Evolutionary conservation across 768 basidiomycete species (phyloP), one percentile per base, ranked within the genome.

Genomic region (Cantharellus cinnabarinus): DNA sequence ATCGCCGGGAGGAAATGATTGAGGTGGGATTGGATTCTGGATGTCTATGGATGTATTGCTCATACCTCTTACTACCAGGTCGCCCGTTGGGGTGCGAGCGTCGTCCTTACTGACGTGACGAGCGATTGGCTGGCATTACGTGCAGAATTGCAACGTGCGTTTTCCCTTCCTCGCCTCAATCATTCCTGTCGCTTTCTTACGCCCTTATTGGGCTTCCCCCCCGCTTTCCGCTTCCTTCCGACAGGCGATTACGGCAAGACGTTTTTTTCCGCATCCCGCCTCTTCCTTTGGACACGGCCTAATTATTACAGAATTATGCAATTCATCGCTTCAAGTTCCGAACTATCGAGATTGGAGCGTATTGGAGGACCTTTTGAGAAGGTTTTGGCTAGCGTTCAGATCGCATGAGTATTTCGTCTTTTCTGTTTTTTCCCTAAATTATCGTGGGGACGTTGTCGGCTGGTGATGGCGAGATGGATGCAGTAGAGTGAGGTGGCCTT

Each of bases 1-100:
- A 99, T 66, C 77, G 82, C 52, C 81, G 81, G 4, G 80, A 79
- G 58, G 81, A 89, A 66, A 89, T 90, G 88, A 85, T 88, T 77
- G 87, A 90, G 79, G 86, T 29, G 20, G 20, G 20, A 29, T 29
- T 29, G 20, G 20, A 29, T 29, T 29, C 20, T 29, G 20, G 20
- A 1, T 29, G 20, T 29, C 20, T 29, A 29, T 29, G 20, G 20
- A 29, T 82, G 38, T 50, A 79, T 69, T 3, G 39, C 56, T 34
- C 51, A 34, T 58, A 35, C 37, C 29, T 48, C 42, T 37, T 58
- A 56, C 50, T 61, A 42, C 53, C 64, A 86, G 84, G 84, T 82
- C 50, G 83, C 81, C 34, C 57, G 61, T 58, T 89, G 88, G 87
- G 82, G 76, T 59, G 84, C 79, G 3, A 76, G 81, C 62, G 87